Evolutionary conservation across 2,329 filamentous ascomycete genomes (phyloP).

Genomic region (Thielaviopsis euricoi): DNA sequence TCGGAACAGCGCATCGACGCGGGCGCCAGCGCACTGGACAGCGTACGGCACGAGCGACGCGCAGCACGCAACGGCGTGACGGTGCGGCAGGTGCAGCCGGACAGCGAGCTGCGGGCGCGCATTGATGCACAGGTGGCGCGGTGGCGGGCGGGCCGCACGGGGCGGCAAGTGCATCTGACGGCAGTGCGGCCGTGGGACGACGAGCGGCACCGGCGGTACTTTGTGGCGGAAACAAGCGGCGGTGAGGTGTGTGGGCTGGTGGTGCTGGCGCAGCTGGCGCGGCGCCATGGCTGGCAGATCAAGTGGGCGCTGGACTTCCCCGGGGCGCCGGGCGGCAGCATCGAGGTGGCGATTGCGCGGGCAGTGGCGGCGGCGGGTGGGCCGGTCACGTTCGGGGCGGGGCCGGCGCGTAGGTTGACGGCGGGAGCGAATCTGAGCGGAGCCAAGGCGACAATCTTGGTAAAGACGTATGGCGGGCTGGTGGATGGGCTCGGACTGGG

Average conservation of each 20-base stretch:
- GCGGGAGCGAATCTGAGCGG: slow-evolving; percentile 72
- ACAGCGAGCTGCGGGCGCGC: slow-evolving; percentile 50
- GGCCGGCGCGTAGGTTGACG: slow-evolving; percentile 56
- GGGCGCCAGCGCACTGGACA: slow-evolving; percentile 39
- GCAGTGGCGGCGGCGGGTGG: slow-evolving; percentile 35
- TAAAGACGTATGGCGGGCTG: slow-evolving; percentile 66
- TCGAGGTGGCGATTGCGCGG: slow-evolving; percentile 65
- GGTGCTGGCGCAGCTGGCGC: slow-evolving; percentile 67
- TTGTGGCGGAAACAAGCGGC: slow-evolving; percentile 61
- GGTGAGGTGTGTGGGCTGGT: slow-evolving; percentile 61
- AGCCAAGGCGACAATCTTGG: slow-evolving; percentile 63
- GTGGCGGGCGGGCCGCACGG: slow-evolving; percentile 68
- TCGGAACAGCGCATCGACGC: slow-evolving; percentile 73
- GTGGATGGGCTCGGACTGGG: slow-evolving; percentile 68
- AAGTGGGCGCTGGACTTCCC: slow-evolving; percentile 96
- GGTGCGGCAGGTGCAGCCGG: slow-evolving; percentile 54
- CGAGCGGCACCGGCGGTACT: slow-evolving; percentile 67
- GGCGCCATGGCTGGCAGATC: slow-evolving; percentile 76
- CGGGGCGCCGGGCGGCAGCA: slow-evolving; percentile 66
- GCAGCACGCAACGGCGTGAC: slow-evolving; percentile 74
- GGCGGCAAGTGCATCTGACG: slow-evolving; percentile 74
- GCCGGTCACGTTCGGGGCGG: slow-evolving; percentile 73
- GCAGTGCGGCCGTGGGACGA: slow-evolving; percentile 84
- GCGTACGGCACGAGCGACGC: slow-evolving; percentile 61
- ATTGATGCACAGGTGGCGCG: slow-evolving; percentile 58